Conservation (phyloP, 2,329 filamentous ascomycete species). For the Ophiostoma ulmi region DNA sequence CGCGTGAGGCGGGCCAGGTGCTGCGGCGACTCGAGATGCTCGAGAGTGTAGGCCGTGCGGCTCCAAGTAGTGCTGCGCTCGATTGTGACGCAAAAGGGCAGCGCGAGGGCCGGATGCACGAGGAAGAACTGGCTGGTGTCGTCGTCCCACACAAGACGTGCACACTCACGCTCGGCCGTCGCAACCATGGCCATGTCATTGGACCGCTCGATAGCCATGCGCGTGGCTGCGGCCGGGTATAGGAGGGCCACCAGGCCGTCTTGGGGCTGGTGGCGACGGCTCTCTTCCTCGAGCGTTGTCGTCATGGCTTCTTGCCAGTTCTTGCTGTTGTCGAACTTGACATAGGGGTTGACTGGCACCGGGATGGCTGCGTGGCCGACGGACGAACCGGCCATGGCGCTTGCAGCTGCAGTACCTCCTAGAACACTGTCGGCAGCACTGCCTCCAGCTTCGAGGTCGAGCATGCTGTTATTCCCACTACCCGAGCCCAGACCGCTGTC, state of each 20-base stretch:
- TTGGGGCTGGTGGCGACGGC: constrained; percentile 49
- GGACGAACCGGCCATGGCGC: neutral
- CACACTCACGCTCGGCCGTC: constrained; percentile 64
- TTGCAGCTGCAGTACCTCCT: constrained; percentile 23
- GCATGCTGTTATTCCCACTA: constrained; percentile 30
- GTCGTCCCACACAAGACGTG: constrained; percentile 65
- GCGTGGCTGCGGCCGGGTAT: constrained; percentile 61
- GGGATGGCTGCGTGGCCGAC: neutral
- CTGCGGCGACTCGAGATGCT: constrained; percentile 58
- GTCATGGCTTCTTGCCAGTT: constrained; percentile 54
- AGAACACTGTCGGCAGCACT: constrained; percentile 8
- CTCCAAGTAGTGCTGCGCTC: constrained; percentile 56
- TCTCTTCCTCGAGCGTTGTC: constrained; percentile 54
- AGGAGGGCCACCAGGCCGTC: constrained; percentile 63
- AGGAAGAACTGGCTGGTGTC: constrained; percentile 56
- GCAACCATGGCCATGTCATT: constrained; percentile 55
- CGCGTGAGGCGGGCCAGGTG: constrained; percentile 57
- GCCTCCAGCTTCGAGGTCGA: neutral
- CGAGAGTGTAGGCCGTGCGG: constrained; percentile 58
- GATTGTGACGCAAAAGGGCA: constrained; percentile 57
- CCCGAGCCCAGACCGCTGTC: constrained; percentile 21
- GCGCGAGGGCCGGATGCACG: constrained; percentile 58
- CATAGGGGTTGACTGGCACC: constrained; percentile 32
- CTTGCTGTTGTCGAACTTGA: constrained; percentile 39
- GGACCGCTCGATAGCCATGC: constrained; percentile 56